phyloP scores from a whole-genome alignment of 2,329 filamentous ascomycete species.

The Penicillium sp. region DNA sequence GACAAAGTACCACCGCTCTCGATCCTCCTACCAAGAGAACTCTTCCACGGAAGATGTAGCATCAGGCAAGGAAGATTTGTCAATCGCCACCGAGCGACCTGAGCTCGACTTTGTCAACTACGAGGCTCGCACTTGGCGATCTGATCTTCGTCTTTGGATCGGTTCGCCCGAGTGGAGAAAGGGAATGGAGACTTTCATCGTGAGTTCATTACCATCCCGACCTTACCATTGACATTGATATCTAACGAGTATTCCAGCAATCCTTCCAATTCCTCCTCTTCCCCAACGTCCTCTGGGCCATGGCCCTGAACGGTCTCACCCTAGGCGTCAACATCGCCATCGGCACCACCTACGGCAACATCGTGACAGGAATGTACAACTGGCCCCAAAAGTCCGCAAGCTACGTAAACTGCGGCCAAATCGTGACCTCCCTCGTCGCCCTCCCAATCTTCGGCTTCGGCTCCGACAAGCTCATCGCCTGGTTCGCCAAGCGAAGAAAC shows the following conservation, averaged over 20 bases:
- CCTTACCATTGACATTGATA: neutral
- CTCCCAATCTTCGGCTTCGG: constrained; percentile 50
- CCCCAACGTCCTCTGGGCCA: constrained; percentile 52
- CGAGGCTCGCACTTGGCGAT: constrained; percentile 42
- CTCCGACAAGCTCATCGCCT: constrained; percentile 47
- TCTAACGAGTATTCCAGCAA: constrained; percentile 26
- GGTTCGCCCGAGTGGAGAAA: constrained; percentile 48
- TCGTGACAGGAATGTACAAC: constrained; percentile 47
- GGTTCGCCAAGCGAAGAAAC: constrained; percentile 41
- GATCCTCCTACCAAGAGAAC: constrained; percentile 46
- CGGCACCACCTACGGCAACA: constrained; percentile 49
- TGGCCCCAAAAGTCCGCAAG: constrained; percentile 44
- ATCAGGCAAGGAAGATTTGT: constrained; percentile 19
- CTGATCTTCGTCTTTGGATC: constrained; percentile 50
- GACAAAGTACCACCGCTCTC: constrained; percentile 50
- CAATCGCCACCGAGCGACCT: constrained; percentile 23
- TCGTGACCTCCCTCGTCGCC: constrained; percentile 46
- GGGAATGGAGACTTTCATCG: constrained; percentile 30
- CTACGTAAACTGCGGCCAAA: constrained; percentile 51
- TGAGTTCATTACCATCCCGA: constrained; percentile 6
- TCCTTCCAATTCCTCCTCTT: constrained; percentile 46
- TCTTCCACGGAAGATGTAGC: constrained; percentile 13
- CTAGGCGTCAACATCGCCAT: constrained; percentile 53
- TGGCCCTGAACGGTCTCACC: constrained; percentile 48
- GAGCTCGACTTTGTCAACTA: constrained; percentile 47